A percentile compares a stretch with the other conserved stretches of the same genome.
Evolutionary conservation across 805 yeast genomes (phyloP).

Genomic region (Metahyphopichia silvanorum): DNA sequence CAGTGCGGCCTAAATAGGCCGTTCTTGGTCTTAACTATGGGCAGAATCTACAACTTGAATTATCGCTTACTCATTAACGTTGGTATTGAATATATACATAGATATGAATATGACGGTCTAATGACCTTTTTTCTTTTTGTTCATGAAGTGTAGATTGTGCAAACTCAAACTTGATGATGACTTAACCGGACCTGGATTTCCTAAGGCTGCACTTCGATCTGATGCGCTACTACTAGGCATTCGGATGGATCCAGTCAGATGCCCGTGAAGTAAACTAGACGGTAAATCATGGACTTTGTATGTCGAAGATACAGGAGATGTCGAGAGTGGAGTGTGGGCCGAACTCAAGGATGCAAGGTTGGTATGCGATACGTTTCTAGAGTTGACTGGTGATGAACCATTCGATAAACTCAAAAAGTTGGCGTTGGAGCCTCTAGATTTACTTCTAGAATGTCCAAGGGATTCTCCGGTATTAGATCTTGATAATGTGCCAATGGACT

Average conservation of each 20-base stretch:
- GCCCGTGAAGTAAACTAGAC: conserved; percentile 2
- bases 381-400: conserved; percentile 38
- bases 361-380: conserved; percentile 34
- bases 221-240: conserved; percentile 23
- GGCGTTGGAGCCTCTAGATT: conserved; percentile 24
- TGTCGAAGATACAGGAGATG: conserved; percentile 7
- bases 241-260: conserved; percentile 6
- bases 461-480: conserved; percentile 4
- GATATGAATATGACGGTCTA: too few relatives aligned
- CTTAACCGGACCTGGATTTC: conserved; percentile 8
- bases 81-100: too few relatives aligned
- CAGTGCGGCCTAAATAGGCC: too few relatives aligned
- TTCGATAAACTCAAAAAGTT: conserved; percentile 17
- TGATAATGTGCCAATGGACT: conserved; percentile 5
- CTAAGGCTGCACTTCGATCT: conserved; percentile 23
- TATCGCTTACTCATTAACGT: too few relatives aligned
- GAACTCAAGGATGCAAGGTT: conserved; percentile 15
- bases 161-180: conserved; percentile 21
- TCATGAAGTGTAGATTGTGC: conserved; percentile 28
- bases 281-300: conserved; percentile 6
- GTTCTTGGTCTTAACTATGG: too few relatives aligned
- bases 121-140: conserved; percentile 32
- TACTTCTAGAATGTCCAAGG: conserved; percentile 9
- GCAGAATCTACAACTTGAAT: too few relatives aligned
- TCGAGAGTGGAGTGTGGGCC: conserved; percentile 6